phyloP scores from a whole-genome alignment of 495 filamentous ascomycete genomes.

The Echria macrotheca region DNA sequence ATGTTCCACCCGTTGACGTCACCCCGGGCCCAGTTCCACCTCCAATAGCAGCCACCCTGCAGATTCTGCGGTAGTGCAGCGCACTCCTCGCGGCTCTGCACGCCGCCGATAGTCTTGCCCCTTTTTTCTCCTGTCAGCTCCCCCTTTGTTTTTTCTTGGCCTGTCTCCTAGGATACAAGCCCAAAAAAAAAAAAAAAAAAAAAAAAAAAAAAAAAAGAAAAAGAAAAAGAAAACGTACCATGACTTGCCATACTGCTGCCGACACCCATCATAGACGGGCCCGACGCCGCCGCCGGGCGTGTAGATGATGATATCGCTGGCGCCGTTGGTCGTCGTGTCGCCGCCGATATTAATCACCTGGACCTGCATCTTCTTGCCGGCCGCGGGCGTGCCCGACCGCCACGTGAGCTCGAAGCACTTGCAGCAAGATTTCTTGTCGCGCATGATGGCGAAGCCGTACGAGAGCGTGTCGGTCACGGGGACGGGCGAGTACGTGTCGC shows the following conservation, averaged over 20 bases:
- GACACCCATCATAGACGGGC: constrained; percentile 8
- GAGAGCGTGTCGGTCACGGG: constrained; percentile 1
- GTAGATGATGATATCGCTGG: constrained; percentile 13
- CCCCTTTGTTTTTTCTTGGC: neutral
- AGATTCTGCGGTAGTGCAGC: constrained; percentile 8
- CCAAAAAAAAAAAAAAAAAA: too few species aligned
- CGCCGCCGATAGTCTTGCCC: constrained; percentile 6
- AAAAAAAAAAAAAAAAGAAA: too few species aligned
- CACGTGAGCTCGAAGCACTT: constrained; percentile 15
- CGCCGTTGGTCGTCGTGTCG: constrained; percentile 2
- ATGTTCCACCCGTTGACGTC: constrained; percentile 9
- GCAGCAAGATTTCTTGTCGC: constrained; percentile 10
- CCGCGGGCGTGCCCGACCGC: constrained; percentile 1
- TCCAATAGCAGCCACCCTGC: constrained; percentile 10
- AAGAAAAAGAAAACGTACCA: constrained; percentile 2
- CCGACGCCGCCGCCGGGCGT: constrained; percentile 12
- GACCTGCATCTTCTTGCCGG: constrained; percentile 13
- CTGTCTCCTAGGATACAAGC: too few species aligned
- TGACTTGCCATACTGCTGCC: constrained; percentile 12
- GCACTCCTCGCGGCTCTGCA: neutral
- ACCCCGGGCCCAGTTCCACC: constrained; percentile 7
- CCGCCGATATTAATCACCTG: constrained; percentile 14
- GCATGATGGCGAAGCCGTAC: constrained; percentile 14
- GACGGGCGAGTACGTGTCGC: constrained; percentile 12
- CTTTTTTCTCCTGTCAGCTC: neutral